A percentile compares a stretch with the other conserved stretches of the same genome.
phyloP scores from a whole-genome alignment of 495 filamentous ascomycete genomes.

The Venustampulla echinocandica region DNA sequence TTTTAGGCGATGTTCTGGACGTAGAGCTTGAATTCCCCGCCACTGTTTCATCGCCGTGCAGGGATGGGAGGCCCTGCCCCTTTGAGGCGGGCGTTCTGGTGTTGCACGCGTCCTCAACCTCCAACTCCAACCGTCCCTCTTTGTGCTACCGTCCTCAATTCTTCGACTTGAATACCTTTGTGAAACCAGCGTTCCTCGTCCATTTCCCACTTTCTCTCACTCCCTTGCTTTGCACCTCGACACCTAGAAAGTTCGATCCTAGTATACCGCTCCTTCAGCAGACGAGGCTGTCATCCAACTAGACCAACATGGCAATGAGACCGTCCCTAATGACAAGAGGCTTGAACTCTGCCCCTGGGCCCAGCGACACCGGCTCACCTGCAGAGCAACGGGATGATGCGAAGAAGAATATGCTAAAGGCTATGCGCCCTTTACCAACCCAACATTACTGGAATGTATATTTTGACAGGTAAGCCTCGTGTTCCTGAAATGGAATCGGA shows the following conservation, averaged over 20 bases:
- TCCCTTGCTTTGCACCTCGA: too few species aligned
- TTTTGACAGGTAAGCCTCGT: conserved; percentile 41
- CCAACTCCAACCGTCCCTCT: background rate
- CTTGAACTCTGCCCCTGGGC: conserved; percentile 36
- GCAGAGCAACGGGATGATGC: conserved; percentile 51
- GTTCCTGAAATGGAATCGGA: too few species aligned
- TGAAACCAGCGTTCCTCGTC: background rate
- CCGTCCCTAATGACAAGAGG: conserved; percentile 46
- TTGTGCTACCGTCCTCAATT: background rate
- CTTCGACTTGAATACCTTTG: background rate
- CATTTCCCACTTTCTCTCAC: background rate
- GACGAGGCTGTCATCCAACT: conserved; percentile 1
- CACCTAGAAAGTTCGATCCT: background rate
- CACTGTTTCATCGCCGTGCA: background rate
- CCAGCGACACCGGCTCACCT: conserved; percentile 42
- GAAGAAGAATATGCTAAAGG: conserved; percentile 50
- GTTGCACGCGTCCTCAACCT: background rate
- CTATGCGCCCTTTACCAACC: conserved; percentile 49
- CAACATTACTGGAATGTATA: conserved; percentile 56
- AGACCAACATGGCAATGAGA: conserved; percentile 37
- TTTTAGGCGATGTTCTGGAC: too few species aligned
- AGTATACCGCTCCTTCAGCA: background rate
- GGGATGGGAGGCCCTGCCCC: too few species aligned
- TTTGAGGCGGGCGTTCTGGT: background rate
- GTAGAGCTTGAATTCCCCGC: too few species aligned